phyloP scores from a whole-genome alignment of 75 land plant species.

The Pseudotsuga menziesii region DNA sequence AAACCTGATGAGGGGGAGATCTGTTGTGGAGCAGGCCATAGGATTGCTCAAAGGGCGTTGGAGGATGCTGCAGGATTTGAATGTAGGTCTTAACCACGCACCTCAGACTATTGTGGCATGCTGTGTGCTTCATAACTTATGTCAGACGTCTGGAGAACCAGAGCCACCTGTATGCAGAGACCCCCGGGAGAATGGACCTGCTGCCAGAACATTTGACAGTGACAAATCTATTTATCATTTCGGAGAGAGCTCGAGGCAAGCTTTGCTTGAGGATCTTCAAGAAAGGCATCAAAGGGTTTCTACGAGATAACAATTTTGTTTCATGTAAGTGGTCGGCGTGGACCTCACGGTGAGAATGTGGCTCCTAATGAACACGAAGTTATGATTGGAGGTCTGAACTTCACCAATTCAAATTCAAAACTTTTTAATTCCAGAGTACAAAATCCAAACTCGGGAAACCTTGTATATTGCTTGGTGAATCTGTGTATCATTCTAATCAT shows the following conservation, averaged over 20 bases:
- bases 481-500: neutral
- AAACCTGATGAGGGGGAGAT: conserved; percentile 44
- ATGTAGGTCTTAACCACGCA: conserved; percentile 60
- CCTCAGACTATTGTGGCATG: conserved; percentile 73
- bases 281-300: conserved; percentile 45
- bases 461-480: neutral
- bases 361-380: too few relatives aligned
- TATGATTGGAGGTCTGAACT: too few relatives aligned
- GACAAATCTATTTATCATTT: conserved; percentile 48
- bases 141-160: conserved; percentile 66
- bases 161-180: conserved; percentile 53
- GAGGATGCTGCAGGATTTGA: conserved; percentile 65
- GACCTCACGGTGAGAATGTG: too few relatives aligned
- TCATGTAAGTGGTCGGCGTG: too few relatives aligned
- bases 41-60: conserved; percentile 69
- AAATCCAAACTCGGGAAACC: neutral
- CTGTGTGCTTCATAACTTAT: conserved; percentile 67
- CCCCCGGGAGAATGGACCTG: conserved; percentile 42
- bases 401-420: neutral
- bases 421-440: neutral
- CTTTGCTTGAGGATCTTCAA: conserved; percentile 45
- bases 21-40: conserved; percentile 46
- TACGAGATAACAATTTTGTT: neutral
- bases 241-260: conserved; percentile 57
- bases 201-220: conserved; percentile 43